Base-by-base conservation (phyloP, 768 basidiomycete species). In the Kwoniella sp. region DNA sequence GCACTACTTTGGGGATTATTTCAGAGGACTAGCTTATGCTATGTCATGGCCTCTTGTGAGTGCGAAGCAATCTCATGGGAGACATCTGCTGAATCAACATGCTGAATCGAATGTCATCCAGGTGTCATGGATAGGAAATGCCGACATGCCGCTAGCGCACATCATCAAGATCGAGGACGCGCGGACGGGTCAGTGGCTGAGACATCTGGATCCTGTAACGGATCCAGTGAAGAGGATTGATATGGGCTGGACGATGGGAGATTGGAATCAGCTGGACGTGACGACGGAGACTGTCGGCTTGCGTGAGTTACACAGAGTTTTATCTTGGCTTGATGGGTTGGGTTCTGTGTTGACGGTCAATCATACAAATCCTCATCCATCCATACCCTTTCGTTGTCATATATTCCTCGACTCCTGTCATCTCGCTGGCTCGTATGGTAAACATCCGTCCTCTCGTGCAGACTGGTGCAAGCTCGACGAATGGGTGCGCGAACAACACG, bases 191-290 rank as follows among this genome's bases (percentile, higher is more conserved):
- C 81, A 82, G 55, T 82, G 80, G 80, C 65, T 82, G n/a, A 63
- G 80, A n/a, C 74, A 75, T 57, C 62, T 82, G 7, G 78, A 82
- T 61, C 77, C 79, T 3, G 69, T 74, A 26, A 73, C 74, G 29
- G 81, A 82, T 68, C 79, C 81, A 23, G 74, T 82, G 9, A 41
- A 66, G 11, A 62, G 79, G 55, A 75, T 81, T 41, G 81, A 81
- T 71, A 76, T 78, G 69, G 79, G 79, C 34, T 82, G 77, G 77
- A 79, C 74, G 29, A 82, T 82, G 81, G 81, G 79, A 1, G 81
- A 82, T 61, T 81, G 75, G 74, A 82, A 82, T 67, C 81, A 82
- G 65, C 57, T 81, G 30, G 77, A 80, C 50, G 69, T 80, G 20
- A 50, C 65, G 12, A 52, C 73, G 4, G 78, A 76, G 57, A 82